phyloP scores from a whole-genome alignment of 2,329 filamentous ascomycete genomes.

The Didymella keratinophila region DNA sequence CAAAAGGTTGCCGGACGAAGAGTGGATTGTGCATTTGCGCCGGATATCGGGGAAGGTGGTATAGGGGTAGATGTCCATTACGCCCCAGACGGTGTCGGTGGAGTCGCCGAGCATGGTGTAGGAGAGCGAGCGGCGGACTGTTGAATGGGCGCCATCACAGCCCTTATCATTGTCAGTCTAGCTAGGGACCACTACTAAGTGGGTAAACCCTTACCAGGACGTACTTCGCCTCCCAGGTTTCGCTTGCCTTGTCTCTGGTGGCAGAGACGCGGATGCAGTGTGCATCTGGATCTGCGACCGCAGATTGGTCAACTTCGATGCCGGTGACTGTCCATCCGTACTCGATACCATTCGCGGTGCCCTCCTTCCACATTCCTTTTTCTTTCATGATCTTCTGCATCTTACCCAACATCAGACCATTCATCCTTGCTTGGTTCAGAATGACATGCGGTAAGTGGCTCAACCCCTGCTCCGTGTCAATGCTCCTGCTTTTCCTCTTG shows the following conservation, averaged over 20 bases:
- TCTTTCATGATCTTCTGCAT: slow-evolving; percentile 53
- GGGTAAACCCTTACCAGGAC: slow-evolving; percentile 42
- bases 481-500: slow-evolving; percentile 51
- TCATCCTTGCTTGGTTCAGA: slow-evolving; percentile 75
- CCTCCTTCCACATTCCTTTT: slow-evolving; percentile 36
- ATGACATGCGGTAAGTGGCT: slow-evolving; percentile 72
- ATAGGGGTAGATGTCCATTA: slow-evolving; percentile 61
- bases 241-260: slow-evolving; percentile 40
- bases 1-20: slow-evolving; percentile 56
- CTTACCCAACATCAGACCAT: slow-evolving; percentile 64
- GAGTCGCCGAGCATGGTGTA: slow-evolving; percentile 67
- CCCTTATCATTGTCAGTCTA: slow-evolving; percentile 40
- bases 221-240: slow-evolving; percentile 50
- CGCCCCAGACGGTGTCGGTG: slow-evolving; percentile 65
- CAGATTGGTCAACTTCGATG: slow-evolving; percentile 59
- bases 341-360: slow-evolving; percentile 55
- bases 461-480: slow-evolving; percentile 67
- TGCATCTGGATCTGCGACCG: slow-evolving; percentile 40
- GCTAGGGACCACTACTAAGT: not conserved
- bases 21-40: slow-evolving; percentile 59
- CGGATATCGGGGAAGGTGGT: slow-evolving; percentile 62
- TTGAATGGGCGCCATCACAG: slow-evolving; percentile 63
- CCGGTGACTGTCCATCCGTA: slow-evolving; percentile 63
- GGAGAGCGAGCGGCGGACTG: slow-evolving; percentile 60
- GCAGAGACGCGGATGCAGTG: slow-evolving; percentile 46